These are phyloP conservation scores for Linaria vulgaris DNA, from an alignment of 257 asterid genomes.

Conservation along the genomic window DNA sequence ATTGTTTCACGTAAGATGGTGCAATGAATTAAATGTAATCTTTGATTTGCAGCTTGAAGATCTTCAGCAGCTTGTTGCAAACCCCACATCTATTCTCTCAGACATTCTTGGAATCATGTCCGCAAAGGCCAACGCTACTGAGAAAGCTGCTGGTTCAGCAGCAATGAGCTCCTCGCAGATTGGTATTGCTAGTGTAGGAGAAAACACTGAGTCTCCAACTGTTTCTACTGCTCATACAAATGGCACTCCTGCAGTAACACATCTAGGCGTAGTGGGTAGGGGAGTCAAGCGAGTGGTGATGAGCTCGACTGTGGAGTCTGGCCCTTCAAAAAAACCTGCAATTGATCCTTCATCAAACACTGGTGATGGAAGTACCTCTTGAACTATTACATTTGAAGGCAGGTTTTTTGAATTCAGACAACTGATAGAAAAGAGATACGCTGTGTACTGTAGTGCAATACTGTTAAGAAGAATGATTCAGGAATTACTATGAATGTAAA, in stretches of 20 bases:
- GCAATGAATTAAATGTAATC: constrained; percentile 15
- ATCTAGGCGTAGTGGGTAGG: constrained; percentile 96
- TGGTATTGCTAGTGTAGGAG: constrained; percentile 41
- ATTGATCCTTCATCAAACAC: constrained; percentile 48
- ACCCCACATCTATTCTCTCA: constrained; percentile 70
- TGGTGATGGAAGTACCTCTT: constrained; percentile 46
- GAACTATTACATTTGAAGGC: constrained; percentile 25
- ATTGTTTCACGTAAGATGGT: not conserved
- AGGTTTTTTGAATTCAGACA: constrained; percentile 2
- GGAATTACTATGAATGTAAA: not conserved
- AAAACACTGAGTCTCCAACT: constrained; percentile 48
- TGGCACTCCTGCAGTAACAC: constrained; percentile 60
- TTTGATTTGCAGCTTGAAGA: constrained; percentile 77
- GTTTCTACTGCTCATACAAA: constrained; percentile 69
- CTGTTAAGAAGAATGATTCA: not conserved
- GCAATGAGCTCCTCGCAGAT: constrained; percentile 55
- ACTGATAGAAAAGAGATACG: not conserved
- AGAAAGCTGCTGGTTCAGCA: constrained; percentile 35
- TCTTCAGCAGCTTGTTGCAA: constrained; percentile 72
- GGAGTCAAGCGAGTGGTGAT: constrained; percentile 85
- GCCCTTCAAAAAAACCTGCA: constrained; percentile 60
- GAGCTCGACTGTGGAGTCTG: constrained; percentile 47
- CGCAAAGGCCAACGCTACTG: constrained; percentile 54
- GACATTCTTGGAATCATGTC: constrained; percentile 60
- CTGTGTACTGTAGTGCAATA: not conserved